Evolutionary conservation across 148 eudicot species (phyloP).

Genomic region (Cornus florida): DNA sequence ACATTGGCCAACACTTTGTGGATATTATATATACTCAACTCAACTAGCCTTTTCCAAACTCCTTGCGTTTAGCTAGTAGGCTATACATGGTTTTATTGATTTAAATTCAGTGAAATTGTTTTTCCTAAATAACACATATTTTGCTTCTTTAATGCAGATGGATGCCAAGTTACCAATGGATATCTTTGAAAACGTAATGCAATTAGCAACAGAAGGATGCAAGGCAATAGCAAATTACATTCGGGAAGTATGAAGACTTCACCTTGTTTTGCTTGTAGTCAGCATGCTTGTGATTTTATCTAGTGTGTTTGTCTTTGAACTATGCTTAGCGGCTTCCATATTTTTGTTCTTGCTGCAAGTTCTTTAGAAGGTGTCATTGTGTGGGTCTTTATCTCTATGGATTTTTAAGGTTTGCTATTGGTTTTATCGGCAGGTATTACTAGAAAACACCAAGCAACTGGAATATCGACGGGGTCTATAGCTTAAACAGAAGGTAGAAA

Average conservation of each 20-base stretch:
- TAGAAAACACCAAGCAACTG: conserved; percentile 67
- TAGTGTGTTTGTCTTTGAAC: background rate
- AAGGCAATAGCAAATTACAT: conserved; percentile 86
- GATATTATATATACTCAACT: too few relatives aligned
- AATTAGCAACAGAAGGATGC: conserved; percentile 95
- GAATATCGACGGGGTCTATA: conserved; percentile 63
- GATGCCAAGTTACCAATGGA: conserved; percentile 84
- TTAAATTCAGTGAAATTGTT: too few relatives aligned
- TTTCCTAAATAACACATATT: background rate
- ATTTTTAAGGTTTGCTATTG: background rate
- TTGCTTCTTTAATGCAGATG: conserved; percentile 51
- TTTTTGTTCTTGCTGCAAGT: background rate
- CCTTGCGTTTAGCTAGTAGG: too few relatives aligned
- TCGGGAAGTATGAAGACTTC: conserved; percentile 66
- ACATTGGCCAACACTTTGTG: too few relatives aligned
- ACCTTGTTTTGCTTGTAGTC: background rate
- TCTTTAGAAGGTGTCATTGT: background rate
- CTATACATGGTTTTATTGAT: too few relatives aligned
- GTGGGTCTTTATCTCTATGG: background rate
- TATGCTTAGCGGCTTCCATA: background rate
- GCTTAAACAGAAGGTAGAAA: conserved; percentile 9
- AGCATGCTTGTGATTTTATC: too few relatives aligned
- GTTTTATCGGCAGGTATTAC: conserved; percentile 48
- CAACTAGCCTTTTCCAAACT: too few relatives aligned
- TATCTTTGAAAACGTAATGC: conserved; percentile 83